These are phyloP conservation scores for Malassezia nana DNA, from an alignment of 1,284 basidiomycete genomes.

Conservation along the genomic window DNA sequence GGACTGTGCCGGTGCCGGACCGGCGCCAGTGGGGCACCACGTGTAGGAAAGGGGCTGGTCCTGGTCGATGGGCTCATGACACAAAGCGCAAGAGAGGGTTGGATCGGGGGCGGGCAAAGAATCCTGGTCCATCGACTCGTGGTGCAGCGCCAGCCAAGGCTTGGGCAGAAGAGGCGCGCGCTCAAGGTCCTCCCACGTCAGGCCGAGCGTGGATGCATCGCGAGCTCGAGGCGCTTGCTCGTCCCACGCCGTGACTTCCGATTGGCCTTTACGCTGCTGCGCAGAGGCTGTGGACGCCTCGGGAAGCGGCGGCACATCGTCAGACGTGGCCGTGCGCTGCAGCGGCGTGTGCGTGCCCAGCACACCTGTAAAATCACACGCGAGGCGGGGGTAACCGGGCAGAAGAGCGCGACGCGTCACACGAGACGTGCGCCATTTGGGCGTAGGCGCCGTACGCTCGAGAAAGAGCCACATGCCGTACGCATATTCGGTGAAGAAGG, in stretches of 20 bases:
- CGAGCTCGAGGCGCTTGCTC: constrained; percentile 10
- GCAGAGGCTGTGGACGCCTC: constrained; percentile 5
- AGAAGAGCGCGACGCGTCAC: constrained; percentile 2
- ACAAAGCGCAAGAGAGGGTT: neutral
- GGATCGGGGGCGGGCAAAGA: neutral
- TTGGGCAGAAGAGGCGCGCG: neutral
- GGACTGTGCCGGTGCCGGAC: too few relatives aligned
- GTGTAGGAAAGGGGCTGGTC: neutral
- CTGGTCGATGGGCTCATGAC: neutral
- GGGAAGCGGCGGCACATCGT: neutral
- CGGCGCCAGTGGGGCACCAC: neutral
- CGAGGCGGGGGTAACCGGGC: constrained; percentile 16
- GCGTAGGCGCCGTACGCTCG: constrained; percentile 12
- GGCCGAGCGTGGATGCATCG: constrained; percentile 6
- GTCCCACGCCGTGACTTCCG: neutral
- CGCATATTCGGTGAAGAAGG: constrained; percentile 40
- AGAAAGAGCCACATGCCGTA: constrained; percentile 23
- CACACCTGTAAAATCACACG: constrained; percentile 40
- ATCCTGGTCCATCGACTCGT: neutral
- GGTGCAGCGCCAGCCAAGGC: neutral
- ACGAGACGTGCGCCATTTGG: neutral
- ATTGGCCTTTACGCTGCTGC: constrained; percentile 1
- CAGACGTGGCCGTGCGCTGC: neutral
- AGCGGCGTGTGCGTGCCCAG: constrained; percentile 21
- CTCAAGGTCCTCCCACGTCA: constrained; percentile 1